These are phyloP conservation scores for Boletus pseudopeckii DNA, from an alignment of 768 basidiomycete genomes.

Conservation along the genomic window DNA sequence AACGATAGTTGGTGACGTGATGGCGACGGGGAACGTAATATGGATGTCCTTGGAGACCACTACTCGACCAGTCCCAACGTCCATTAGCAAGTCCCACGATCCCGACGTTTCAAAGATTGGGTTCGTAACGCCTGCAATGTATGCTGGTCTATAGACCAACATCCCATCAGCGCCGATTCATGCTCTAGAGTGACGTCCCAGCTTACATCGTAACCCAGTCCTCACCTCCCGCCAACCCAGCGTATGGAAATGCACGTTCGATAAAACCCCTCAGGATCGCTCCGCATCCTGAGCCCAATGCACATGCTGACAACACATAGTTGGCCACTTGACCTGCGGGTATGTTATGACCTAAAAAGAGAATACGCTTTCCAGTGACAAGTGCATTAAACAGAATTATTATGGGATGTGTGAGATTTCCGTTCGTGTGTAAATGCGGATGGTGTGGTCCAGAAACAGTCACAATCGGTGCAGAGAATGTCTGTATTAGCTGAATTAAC, in stretches of 20 bases:
- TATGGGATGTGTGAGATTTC: conserved; percentile 86
- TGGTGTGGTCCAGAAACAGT: conserved; percentile 73
- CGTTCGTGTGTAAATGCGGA: conserved; percentile 92
- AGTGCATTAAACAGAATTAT: conserved; percentile 96
- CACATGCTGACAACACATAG: conserved; percentile 92
- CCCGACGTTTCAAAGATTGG: conserved; percentile 89
- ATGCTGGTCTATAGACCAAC: conserved; percentile 64
- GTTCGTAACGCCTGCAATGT: conserved; percentile 96
- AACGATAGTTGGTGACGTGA: conserved; percentile 38
- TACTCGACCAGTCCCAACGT: conserved; percentile 83
- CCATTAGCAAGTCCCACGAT: conserved; percentile 91
- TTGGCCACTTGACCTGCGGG: conserved; percentile 89
- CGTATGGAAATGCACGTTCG: conserved; percentile 92
- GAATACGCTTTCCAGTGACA: conserved; percentile 91
- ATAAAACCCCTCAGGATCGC: conserved; percentile 80
- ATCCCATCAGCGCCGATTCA: conserved; percentile 4
- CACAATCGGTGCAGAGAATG: conserved; percentile 62
- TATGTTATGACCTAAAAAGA: conserved; percentile 87
- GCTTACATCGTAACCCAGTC: conserved; percentile 88
- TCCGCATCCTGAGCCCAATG: conserved; percentile 89
- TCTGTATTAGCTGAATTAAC: conserved; percentile 83
- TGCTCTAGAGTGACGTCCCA: background rate
- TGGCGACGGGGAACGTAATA: conserved; percentile 46
- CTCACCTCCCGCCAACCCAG: conserved; percentile 82
- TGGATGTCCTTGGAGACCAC: conserved; percentile 86